Evolutionary conservation across 2,329 filamentous ascomycete genomes (phyloP).

Genomic region (Fusarium secorum): DNA sequence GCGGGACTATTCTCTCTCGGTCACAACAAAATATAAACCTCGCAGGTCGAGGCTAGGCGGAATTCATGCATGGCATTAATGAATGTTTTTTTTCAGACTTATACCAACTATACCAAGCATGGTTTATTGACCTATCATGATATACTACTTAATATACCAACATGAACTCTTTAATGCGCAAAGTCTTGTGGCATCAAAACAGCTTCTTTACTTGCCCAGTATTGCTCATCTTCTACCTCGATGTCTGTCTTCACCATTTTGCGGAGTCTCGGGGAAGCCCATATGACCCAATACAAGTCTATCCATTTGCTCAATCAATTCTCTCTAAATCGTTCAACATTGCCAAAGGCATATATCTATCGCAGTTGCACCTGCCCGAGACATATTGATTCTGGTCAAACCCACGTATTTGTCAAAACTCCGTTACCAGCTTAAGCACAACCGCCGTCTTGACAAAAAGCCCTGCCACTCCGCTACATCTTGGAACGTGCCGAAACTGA

Average conservation of each 20-base stretch:
- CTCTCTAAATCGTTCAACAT: background rate
- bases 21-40: slow-evolving; percentile 28
- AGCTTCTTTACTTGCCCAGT: too few species aligned
- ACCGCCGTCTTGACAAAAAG: too few species aligned
- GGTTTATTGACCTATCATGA: background rate
- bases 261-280: background rate
- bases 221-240: background rate
- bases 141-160: background rate
- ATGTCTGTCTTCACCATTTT: background rate
- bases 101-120: too few species aligned
- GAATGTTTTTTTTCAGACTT: background rate
- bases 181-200: too few species aligned
- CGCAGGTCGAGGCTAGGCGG: background rate
- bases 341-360: background rate
- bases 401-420: background rate
- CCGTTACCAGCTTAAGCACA: background rate
- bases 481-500: background rate
- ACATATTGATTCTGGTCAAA: background rate
- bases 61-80: background rate
- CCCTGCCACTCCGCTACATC: background rate
- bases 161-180: background rate
- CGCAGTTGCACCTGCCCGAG: background rate
- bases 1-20: slow-evolving; percentile 22
- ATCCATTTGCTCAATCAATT: background rate
- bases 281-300: too few species aligned